phyloP scores from a whole-genome alignment of 345 rosid species.

The Brassica rapa region DNA sequence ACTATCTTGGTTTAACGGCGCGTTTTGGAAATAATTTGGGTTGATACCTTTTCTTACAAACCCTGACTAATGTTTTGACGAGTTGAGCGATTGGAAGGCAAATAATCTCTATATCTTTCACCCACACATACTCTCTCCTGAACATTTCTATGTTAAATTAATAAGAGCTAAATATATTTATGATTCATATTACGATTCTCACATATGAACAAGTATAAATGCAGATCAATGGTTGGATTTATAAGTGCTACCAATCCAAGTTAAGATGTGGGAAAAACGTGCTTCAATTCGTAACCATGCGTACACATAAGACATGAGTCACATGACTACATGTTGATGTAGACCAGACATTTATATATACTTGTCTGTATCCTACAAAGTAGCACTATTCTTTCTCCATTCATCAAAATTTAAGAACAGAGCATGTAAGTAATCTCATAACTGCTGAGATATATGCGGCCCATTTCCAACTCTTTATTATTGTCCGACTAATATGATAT shows the following conservation, averaged over 20 bases:
- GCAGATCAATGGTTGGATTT: not conserved
- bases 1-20: not conserved
- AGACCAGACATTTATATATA: not conserved
- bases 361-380: not conserved
- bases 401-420: not conserved
- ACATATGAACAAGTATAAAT: not conserved
- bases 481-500: too few relatives aligned
- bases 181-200: not conserved
- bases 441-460: too few relatives aligned
- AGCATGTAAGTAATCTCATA: not conserved
- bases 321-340: not conserved
- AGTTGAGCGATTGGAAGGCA: not conserved
- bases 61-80: not conserved
- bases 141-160: not conserved
- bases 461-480: too few relatives aligned
- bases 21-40: not conserved
- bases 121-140: not conserved
- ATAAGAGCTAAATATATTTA: not conserved
- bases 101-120: not conserved
- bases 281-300: not conserved
- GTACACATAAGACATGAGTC: not conserved
- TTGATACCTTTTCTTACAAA: not conserved
- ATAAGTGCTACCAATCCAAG: not conserved
- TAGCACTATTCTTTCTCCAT: not conserved
- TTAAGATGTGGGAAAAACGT: not conserved